Evolutionary conservation across 75 land plant species (phyloP), one percentile per base, ranked within the genome.

Genomic region (Selaginella moellendorffii): DNA sequence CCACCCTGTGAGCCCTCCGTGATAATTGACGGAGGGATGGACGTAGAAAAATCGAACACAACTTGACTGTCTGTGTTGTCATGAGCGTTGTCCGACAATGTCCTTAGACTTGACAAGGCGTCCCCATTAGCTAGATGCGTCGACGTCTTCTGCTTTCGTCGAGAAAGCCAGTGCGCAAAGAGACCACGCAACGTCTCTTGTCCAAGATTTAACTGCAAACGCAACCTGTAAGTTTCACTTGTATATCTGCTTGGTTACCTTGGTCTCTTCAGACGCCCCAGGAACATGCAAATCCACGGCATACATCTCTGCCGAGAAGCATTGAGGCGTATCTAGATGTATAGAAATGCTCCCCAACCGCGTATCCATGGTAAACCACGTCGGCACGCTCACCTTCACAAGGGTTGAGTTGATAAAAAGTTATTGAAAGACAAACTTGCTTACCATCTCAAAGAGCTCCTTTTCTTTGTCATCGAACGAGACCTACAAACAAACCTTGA

Each of bases 261-360:
- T 93, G 30, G 72, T 76, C 31, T 93, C 98, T 66, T 93, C 98
- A 23, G 90, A 71, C 27, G 88, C 82, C n/a, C 80, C 85, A 63
- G 76, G 58, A 59, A 88, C 87, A 28, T 76, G 77, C 53, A 91
- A 80, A 65, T 93, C 98, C 24, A 78, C 77, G 30, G 89, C 82
- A 76, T 93, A 93, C 96, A 93, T 93, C 67, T 93, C 98, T n/a
- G 98, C 96, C 21, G 90, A 83, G 63, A 93, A 93, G 76, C 98
- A 93, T 62, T 88, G 96, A 23, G 98, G 98, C 2, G 98, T 81
- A 25, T 93, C 98, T 52, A 93, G 73, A 64, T 93, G 98, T 24
- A 93, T 54, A 24, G 98, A 85, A 68, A 93, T 78, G 75, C 85
- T 74, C 19, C 98, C 98, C 64, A 88, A 78, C 52, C 83, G 63